Evolutionary conservation across 2,329 filamentous ascomycete species (phyloP).

Genomic region (Rhynchosporium agropyri): DNA sequence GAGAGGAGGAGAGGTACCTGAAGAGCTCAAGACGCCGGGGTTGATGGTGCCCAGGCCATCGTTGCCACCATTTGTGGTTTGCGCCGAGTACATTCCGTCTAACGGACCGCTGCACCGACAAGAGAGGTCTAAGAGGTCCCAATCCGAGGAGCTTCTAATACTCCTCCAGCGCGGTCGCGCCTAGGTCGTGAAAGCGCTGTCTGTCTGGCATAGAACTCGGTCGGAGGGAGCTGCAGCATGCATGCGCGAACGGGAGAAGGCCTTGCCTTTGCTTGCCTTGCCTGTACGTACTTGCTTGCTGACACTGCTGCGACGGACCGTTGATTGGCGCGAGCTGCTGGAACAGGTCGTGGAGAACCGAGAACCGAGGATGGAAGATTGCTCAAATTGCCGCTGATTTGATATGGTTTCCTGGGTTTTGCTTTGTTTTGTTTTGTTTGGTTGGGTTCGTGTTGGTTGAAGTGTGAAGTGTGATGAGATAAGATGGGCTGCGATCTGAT

Average conservation of each 20-base stretch:
- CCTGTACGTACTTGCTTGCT: neutral
- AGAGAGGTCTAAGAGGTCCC: constrained; percentile 41
- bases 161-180: constrained; percentile 37
- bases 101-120: constrained; percentile 47
- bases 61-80: constrained; percentile 59
- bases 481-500: neutral
- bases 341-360: neutral
- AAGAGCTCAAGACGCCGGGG: constrained; percentile 80
- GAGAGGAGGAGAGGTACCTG: constrained; percentile 57
- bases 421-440: neutral
- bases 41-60: constrained; percentile 73
- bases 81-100: constrained; percentile 56
- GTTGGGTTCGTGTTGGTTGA: constrained; percentile 14
- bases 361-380: neutral
- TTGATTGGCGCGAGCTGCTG: constrained; percentile 18
- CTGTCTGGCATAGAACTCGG: constrained; percentile 20
- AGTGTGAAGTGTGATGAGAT: neutral
- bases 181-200: constrained; percentile 25
- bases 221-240: constrained; percentile 21
- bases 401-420: constrained; percentile 5
- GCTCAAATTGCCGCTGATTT: constrained; percentile 20
- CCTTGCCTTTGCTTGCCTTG: constrained; percentile 4
- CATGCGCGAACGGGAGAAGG: constrained; percentile 20
- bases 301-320: constrained; percentile 12
- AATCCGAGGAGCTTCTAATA: constrained; percentile 25